A percentile compares a stretch with the other conserved stretches of the same genome.
Evolutionary conservation across 257 asterid species (phyloP).

Genomic region (Phtheirospermum japonicum): DNA sequence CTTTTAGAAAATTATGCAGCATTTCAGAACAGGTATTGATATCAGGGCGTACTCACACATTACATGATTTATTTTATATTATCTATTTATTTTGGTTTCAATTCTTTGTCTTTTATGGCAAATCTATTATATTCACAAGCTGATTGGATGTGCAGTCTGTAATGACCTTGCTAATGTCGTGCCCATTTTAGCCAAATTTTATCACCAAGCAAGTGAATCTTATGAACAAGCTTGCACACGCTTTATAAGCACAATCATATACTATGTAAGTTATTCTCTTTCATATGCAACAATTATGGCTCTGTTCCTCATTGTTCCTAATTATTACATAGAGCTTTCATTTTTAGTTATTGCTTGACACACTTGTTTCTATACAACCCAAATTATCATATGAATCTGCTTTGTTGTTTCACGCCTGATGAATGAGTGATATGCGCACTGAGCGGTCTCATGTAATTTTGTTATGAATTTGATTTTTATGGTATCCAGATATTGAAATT

Average conservation of each 20-base stretch:
- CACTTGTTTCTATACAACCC: background rate
- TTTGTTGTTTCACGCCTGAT: too few relatives aligned
- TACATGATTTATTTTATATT: slow-evolving; percentile 11
- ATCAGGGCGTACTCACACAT: slow-evolving; percentile 10
- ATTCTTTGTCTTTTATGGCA: slow-evolving; percentile 8
- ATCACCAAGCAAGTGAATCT: slow-evolving; percentile 98
- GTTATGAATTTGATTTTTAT: slow-evolving; percentile 20
- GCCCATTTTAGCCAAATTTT: slow-evolving; percentile 89
- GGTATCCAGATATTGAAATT: slow-evolving; percentile 21
- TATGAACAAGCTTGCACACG: slow-evolving; percentile 97
- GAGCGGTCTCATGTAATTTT: background rate
- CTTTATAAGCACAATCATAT: slow-evolving; percentile 76
- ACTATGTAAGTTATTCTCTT: slow-evolving; percentile 57
- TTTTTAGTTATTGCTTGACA: background rate
- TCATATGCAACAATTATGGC: slow-evolving; percentile 20
- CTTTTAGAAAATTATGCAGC: slow-evolving; percentile 98
- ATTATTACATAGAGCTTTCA: slow-evolving; percentile 4
- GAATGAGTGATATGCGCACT: background rate
- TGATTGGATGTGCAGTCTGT: slow-evolving; percentile 68
- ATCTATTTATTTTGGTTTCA: background rate
- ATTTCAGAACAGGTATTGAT: slow-evolving; percentile 88
- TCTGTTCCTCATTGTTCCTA: slow-evolving; percentile 11
- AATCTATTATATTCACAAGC: slow-evolving; percentile 25
- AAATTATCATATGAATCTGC: background rate
- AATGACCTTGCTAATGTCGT: slow-evolving; percentile 97